phyloP scores from a whole-genome alignment of 73 alveolate species.

The Paramecium sexaurelia region DNA sequence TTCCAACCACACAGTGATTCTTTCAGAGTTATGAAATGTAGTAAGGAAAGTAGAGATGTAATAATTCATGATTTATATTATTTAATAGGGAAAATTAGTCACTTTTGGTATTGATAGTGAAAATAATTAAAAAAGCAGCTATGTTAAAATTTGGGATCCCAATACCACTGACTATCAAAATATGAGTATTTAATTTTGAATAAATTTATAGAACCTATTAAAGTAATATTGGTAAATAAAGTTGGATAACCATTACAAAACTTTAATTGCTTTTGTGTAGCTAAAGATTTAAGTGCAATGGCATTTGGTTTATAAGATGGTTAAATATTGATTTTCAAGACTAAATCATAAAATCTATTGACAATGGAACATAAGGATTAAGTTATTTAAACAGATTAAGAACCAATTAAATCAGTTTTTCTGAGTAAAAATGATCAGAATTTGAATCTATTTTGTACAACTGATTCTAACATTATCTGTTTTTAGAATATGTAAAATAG shows the following conservation, averaged over 20 bases:
- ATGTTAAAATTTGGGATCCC: constrained; percentile 55
- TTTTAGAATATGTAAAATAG: constrained; percentile 44
- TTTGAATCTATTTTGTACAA: constrained; percentile 52
- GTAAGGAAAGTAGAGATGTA: not conserved
- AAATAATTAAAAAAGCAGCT: not conserved
- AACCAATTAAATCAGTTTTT: not conserved
- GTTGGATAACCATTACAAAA: constrained; percentile 23
- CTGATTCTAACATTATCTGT: constrained; percentile 30
- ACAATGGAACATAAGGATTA: not conserved
- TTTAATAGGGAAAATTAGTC: not conserved
- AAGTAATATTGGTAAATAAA: not conserved
- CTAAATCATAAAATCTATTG: not conserved
- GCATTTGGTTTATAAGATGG: constrained; percentile 65
- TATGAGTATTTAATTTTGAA: not conserved
- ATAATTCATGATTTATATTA: not conserved
- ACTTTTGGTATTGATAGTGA: constrained; percentile 59
- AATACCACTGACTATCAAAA: not conserved
- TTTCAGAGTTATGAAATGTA: constrained; percentile 16
- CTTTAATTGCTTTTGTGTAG: constrained; percentile 36
- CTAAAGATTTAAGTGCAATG: constrained; percentile 59
- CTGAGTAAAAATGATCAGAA: constrained; percentile 11
- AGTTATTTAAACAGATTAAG: constrained; percentile 7
- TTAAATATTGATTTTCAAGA: constrained; percentile 30
- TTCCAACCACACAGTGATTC: not conserved
- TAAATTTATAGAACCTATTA: not conserved